Conservation (phyloP, 441 rosid species). For the Populus hybrid region DNA sequence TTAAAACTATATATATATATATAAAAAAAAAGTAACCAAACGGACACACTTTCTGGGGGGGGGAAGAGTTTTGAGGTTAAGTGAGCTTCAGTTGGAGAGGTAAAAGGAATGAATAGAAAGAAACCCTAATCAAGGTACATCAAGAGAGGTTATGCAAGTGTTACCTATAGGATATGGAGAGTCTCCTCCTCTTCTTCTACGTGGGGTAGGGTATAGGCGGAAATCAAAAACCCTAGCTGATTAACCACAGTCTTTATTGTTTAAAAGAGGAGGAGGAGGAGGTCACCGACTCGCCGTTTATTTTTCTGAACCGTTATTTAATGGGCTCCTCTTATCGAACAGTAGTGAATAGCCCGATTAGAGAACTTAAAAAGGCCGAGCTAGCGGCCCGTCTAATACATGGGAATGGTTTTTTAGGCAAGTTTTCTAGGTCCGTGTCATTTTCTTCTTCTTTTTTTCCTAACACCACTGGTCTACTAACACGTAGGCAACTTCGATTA, state of each 20-base stretch:
- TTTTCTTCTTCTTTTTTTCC: too few species aligned
- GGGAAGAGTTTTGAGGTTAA: not conserved
- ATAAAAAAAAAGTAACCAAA: not conserved
- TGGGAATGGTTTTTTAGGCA: not conserved
- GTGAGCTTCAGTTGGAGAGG: not conserved
- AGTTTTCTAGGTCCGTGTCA: too few species aligned
- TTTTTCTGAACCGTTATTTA: not conserved
- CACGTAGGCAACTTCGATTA: too few species aligned
- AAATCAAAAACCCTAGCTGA: conserved; percentile 14
- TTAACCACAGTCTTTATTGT: not conserved
- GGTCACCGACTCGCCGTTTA: not conserved
- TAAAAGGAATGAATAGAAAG: not conserved
- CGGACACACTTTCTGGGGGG: too few species aligned
- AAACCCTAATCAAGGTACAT: not conserved
- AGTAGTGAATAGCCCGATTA: not conserved
- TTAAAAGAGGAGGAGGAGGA: not conserved
- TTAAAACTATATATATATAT: not conserved
- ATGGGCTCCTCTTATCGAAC: not conserved
- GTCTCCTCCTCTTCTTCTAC: not conserved
- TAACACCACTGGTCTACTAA: too few species aligned
- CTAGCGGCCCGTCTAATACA: not conserved
- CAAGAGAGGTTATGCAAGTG: not conserved
- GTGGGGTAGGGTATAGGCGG: not conserved
- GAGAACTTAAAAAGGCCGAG: not conserved
- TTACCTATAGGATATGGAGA: not conserved